A percentile compares a stretch with the other conserved stretches of the same genome.
phyloP scores from a whole-genome alignment of 2,329 filamentous ascomycete genomes.

The Colletotrichum coccodes region DNA sequence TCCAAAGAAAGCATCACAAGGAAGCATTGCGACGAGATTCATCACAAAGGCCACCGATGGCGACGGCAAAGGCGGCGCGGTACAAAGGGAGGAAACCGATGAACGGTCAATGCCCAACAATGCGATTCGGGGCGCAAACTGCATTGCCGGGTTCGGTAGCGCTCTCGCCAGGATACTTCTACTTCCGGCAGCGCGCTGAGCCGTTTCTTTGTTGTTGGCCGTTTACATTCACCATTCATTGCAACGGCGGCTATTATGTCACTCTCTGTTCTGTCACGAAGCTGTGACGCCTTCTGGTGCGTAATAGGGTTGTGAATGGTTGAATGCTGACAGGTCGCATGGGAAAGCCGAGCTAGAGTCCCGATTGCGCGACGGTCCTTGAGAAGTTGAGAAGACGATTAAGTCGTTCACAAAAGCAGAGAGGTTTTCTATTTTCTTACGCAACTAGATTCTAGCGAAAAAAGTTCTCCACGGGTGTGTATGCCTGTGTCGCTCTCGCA shows the following conservation, averaged over 20 bases:
- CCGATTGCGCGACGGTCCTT: too few species aligned
- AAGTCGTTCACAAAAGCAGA: neutral
- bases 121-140: constrained; percentile 3
- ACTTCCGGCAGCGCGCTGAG: neutral
- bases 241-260: neutral
- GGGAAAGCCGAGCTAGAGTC: neutral
- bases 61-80: neutral
- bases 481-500: neutral
- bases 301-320: neutral
- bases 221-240: constrained; percentile 12
- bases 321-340: neutral
- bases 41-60: constrained; percentile 13
- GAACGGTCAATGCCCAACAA: constrained; percentile 20
- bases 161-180: constrained; percentile 1
- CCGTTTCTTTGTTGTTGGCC: neutral
- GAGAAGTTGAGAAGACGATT: neutral
- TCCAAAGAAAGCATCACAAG: neutral
- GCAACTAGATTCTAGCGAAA: neutral
- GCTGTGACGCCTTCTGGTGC: too few species aligned
- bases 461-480: neutral
- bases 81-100: constrained; percentile 10
- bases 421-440: neutral
- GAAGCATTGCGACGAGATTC: neutral
- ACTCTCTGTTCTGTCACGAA: neutral
- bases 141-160: constrained; percentile 8